Base-by-base conservation (phyloP, 495 filamentous ascomycete species). In the Talaromyces nanjingensis region DNA sequence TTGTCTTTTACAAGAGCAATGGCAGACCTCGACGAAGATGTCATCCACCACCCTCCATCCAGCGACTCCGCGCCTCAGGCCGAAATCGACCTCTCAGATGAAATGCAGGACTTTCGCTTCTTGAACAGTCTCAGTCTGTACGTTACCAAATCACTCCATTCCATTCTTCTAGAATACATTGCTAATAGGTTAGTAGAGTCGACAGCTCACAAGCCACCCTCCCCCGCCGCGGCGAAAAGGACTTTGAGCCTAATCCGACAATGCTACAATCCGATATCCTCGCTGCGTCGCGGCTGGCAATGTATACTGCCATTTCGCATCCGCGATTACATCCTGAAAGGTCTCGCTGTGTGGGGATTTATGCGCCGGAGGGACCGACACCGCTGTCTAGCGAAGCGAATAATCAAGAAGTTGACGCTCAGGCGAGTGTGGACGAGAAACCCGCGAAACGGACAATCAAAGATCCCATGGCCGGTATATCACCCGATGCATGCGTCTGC, bases 231-330 rank as follows among this genome's bases (percentile, higher is more conserved):
- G 94, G 94, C 57, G 90, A 94, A 71, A 98, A 98, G 73, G 94
- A 98, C 78, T 98, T 97, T 73, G 94, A 97, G 75, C 85, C 90
- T 14, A 91, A 98, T 73, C 91, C 89, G 63, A 98, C 94, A 14
- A 78, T 84, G 54, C 84, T 88, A 62, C 94, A 98, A 74, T 84
- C 86, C 66, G 76, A 82, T 59, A 82, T 87, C 25, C 88, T 98
- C 56, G 85, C 86, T 65, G 85, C 89, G 24, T 93, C 91, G 29
- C 86, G 93, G n/a, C 77, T 81, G 62, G 94, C 93, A 0, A 97
- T 98, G 92, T 87, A 93, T 74, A 86, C 91, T 68, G 93, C 92
- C 6, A 83, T 98, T 66, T 81, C 84, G 54, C 86, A 87, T 63
- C 86, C 86, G 4, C 83, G 92, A 33, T 70, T 87, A 4, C 91